Percentiles rank a stretch among this genome's conserved stretches.
phyloP scores from a whole-genome alignment of 2,329 filamentous ascomycete species.

The Aotearoamyces nothofagi region DNA sequence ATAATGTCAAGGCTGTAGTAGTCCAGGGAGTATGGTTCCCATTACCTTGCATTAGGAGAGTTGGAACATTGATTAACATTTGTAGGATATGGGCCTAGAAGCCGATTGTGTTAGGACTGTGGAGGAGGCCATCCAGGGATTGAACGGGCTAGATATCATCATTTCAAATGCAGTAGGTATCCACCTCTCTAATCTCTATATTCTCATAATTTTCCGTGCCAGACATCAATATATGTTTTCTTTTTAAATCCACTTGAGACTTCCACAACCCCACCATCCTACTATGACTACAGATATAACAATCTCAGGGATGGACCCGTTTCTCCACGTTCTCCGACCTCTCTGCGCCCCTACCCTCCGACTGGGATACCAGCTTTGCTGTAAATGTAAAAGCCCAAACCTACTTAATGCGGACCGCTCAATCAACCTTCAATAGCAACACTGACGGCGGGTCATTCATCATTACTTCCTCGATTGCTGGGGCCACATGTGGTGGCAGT shows the following conservation, averaged over 20 bases:
- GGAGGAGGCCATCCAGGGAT: slow-evolving; percentile 32
- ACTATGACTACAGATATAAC: neutral
- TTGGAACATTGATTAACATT: neutral
- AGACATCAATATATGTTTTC: too few species aligned
- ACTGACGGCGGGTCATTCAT: slow-evolving; percentile 47
- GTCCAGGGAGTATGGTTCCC: slow-evolving; percentile 43
- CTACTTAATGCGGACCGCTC: slow-evolving; percentile 37
- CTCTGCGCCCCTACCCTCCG: slow-evolving; percentile 7
- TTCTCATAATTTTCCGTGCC: too few species aligned
- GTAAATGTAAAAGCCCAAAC: slow-evolving; percentile 43
- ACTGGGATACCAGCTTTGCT: slow-evolving; percentile 32
- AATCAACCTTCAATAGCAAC: slow-evolving; percentile 43
- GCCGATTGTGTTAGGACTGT: slow-evolving; percentile 37
- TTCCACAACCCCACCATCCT: neutral
- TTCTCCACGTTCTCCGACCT: slow-evolving; percentile 15
- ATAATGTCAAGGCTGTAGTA: slow-evolving; percentile 34
- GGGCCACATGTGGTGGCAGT: slow-evolving; percentile 17
- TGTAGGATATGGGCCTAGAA: slow-evolving; percentile 38
- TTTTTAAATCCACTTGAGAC: slow-evolving; percentile 2
- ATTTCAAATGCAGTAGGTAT: slow-evolving; percentile 46
- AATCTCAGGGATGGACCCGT: slow-evolving; percentile 14
- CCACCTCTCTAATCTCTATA: too few species aligned
- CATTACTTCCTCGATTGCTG: slow-evolving; percentile 46
- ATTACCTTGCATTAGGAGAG: too few species aligned
- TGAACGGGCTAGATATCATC: slow-evolving; percentile 50